phyloP scores from a whole-genome alignment of 495 filamentous ascomycete genomes.

The Penicillium coffeae region DNA sequence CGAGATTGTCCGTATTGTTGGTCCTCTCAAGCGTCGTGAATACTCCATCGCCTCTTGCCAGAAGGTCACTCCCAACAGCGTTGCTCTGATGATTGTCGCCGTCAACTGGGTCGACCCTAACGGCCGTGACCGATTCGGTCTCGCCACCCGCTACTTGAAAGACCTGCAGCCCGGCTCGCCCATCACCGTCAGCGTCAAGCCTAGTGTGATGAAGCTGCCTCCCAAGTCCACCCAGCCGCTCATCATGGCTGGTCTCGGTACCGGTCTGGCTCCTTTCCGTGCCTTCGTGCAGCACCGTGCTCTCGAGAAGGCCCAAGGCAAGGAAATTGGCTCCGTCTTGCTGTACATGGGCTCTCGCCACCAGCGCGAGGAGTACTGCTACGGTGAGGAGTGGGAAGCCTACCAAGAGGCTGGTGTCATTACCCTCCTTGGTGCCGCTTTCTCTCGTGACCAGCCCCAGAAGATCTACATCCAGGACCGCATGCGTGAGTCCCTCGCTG shows the following conservation, averaged over 20 bases:
- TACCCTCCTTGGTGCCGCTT: constrained; percentile 88
- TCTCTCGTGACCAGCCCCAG: constrained; percentile 93
- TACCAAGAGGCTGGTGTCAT: constrained; percentile 94
- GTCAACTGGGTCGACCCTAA: constrained; percentile 88
- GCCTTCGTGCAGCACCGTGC: constrained; percentile 98
- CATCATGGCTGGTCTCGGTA: constrained; percentile 99
- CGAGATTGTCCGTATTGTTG: constrained; percentile 84
- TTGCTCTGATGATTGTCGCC: constrained; percentile 96
- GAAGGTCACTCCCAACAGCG: constrained; percentile 78
- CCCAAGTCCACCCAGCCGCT: constrained; percentile 78
- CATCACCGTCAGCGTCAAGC: constrained; percentile 90
- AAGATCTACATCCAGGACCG: constrained; percentile 99
- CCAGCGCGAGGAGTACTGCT: constrained; percentile 97
- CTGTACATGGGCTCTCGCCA: constrained; percentile 96
- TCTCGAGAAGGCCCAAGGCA: constrained; percentile 91
- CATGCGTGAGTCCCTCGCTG: constrained; percentile 83
- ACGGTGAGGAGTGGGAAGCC: constrained; percentile 99
- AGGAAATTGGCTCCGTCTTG: constrained; percentile 87
- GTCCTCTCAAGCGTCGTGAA: constrained; percentile 90
- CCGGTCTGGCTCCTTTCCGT: constrained; percentile 94
- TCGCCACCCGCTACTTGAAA: constrained; percentile 85
- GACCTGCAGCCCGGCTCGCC: constrained; percentile 66
- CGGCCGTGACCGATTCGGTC: constrained; percentile 87
- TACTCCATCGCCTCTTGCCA: constrained; percentile 97
- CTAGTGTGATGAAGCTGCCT: constrained; percentile 96